Conservation (phyloP, 768 basidiomycete genomes). For the Leccinellum rugosiceps region DNA sequence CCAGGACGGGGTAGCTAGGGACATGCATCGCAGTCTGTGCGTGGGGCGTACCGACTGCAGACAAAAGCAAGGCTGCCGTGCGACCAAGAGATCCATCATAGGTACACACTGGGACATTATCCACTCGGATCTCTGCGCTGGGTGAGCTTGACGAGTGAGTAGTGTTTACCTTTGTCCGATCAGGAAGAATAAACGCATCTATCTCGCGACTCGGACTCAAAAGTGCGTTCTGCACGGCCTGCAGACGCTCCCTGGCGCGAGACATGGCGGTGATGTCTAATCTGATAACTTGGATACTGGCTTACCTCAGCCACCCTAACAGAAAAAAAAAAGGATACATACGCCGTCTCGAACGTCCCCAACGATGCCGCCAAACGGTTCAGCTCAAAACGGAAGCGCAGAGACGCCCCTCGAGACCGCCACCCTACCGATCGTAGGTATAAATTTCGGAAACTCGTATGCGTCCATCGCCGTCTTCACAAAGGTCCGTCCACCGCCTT, state of each 20-base stretch:
- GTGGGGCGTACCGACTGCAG: conserved; percentile 19
- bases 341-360: neutral
- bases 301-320: conserved; percentile 10
- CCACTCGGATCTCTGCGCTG: conserved; percentile 1
- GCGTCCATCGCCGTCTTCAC: conserved; percentile 94
- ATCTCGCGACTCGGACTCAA: neutral
- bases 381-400: conserved; percentile 51
- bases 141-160: neutral
- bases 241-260: conserved; percentile 2
- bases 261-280: conserved; percentile 13
- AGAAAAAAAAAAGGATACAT: neutral
- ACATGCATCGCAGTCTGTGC: conserved; percentile 19
- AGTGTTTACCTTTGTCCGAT: conserved; percentile 10
- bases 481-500: conserved; percentile 54
- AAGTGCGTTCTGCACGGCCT: conserved; percentile 14
- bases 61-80: conserved; percentile 10
- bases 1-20: conserved; percentile 18
- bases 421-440: conserved; percentile 72
- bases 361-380: conserved; percentile 40
- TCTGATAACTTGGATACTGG: conserved; percentile 1
- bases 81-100: conserved; percentile 13
- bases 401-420: conserved; percentile 37
- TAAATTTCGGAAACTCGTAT: conserved; percentile 95
- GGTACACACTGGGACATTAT: conserved; percentile 9
- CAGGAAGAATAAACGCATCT: conserved; percentile 13